phyloP scores from a whole-genome alignment of 305 asterid genomes.

The Ilex paraguariensis region DNA sequence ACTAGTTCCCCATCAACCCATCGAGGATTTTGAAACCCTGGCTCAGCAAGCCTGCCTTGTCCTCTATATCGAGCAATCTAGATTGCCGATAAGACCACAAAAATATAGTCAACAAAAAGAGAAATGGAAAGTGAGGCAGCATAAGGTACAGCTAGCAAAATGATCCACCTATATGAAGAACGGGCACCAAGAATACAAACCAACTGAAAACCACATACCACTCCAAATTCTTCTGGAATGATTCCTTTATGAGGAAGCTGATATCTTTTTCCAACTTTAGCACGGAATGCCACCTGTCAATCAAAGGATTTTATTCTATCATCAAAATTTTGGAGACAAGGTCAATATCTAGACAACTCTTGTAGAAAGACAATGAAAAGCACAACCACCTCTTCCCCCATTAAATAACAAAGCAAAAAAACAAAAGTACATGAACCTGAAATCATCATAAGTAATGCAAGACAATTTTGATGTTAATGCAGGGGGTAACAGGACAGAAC shows the following conservation, averaged over 20 bases:
- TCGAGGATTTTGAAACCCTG: conserved; percentile 78
- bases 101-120: neutral
- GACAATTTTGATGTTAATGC: too few relatives aligned
- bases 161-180: conserved; percentile 6
- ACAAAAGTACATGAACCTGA: too few relatives aligned
- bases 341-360: neutral
- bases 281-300: conserved; percentile 90
- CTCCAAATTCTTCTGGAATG: conserved; percentile 96
- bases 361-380: neutral
- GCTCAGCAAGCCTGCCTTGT: conserved; percentile 92
- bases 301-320: neutral
- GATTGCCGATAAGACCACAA: conserved; percentile 2
- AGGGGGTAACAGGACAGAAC: too few relatives aligned
- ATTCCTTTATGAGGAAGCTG: conserved; percentile 97
- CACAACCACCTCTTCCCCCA: too few relatives aligned
- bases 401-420: too few relatives aligned
- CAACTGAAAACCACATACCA: conserved; percentile 47
- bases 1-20: conserved; percentile 99
- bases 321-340: neutral
- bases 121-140: neutral
- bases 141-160: conserved; percentile 3
- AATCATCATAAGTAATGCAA: too few relatives aligned
- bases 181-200: conserved; percentile 9
- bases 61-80: conserved; percentile 98
- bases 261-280: conserved; percentile 80